Evolutionary conservation across 2,329 filamentous ascomycete species (phyloP).

Genomic region (Didymosphaeria variabile): DNA sequence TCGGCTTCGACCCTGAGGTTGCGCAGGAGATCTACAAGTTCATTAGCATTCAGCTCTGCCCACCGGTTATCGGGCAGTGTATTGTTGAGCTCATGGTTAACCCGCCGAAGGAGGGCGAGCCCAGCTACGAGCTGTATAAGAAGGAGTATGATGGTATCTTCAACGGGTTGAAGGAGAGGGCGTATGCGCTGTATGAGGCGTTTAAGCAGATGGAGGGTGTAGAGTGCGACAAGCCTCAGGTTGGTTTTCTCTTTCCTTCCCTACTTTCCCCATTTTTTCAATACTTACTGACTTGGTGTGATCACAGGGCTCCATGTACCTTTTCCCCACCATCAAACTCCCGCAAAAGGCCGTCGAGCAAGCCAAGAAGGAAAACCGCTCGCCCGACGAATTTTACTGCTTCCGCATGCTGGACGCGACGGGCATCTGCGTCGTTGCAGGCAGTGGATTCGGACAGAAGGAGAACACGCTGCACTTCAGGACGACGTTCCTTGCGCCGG

Average conservation of each 20-base stretch:
- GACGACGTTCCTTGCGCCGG: conserved; percentile 95
- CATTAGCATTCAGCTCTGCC: conserved; percentile 94
- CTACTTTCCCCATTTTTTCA: conserved; percentile 13
- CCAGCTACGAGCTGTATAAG: conserved; percentile 83
- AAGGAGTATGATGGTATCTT: conserved; percentile 87
- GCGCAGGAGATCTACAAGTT: conserved; percentile 98
- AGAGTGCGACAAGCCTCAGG: conserved; percentile 81
- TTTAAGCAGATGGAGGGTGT: conserved; percentile 97
- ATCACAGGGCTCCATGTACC: conserved; percentile 89
- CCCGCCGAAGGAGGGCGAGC: conserved; percentile 83
- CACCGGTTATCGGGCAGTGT: conserved; percentile 95
- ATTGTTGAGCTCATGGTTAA: conserved; percentile 98
- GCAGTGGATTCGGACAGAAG: conserved; percentile 92
- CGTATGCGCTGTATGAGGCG: conserved; percentile 84
- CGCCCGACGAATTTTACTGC: conserved; percentile 93
- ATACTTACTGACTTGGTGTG: conserved; percentile 7
- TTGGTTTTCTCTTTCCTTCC: conserved; percentile 43
- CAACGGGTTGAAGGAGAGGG: conserved; percentile 78
- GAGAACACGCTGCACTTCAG: conserved; percentile 92
- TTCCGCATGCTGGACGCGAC: conserved; percentile 90
- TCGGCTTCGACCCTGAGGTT: conserved; percentile 85
- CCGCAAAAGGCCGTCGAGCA: conserved; percentile 78
- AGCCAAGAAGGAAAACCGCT: conserved; percentile 75
- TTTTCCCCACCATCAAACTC: conserved; percentile 92
- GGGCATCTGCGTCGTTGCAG: conserved; percentile 92